Evolutionary conservation across 768 basidiomycete genomes (phyloP), one percentile per base, ranked within the genome.

Genomic region (Suillus spraguei): DNA sequence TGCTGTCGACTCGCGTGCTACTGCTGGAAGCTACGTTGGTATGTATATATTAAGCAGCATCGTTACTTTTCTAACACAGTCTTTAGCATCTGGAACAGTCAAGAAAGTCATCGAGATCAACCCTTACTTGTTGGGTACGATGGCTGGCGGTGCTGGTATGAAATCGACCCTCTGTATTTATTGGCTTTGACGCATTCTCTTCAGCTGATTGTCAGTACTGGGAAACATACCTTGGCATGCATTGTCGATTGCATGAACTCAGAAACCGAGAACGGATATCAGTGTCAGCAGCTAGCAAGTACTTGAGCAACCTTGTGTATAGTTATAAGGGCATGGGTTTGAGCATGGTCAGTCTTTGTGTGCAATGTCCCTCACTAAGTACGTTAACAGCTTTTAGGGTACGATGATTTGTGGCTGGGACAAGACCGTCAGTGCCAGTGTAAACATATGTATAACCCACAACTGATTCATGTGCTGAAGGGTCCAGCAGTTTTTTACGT

Each of bases 371-470:
- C 33, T 42, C 53, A 11, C 59, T n/a, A 47, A 35, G 53, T 49
- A 60, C 65, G 49, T 68, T 10, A 53, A 13, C 32, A 38, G 50
- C 55, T 4, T 55, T 13, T 69, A 96, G 95, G 97, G 97, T 58
- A 99, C 97, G 0, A 99, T 99, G 97, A 96, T 99, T 62, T 98
- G 96, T 71, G 97, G 97, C 33, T 99, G 96, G 95, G 97, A 99
- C 79, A 99, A 99, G 82, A 98, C 96, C 14, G 92, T 91, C 65
- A 70, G 89, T 78, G 5, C 17, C 41, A 39, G 20, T 53, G 35
- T 22, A 38, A 36, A 41, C 1, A 24, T 32, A 60, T 61, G 11
- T 22, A 33, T 4, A 36, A 20, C 11, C 3, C 41, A 36, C n/a
- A 17, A n/a, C 47, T 67, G 46, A 72, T 58, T 11, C 46, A 33